Evolutionary conservation across 495 filamentous ascomycete species (phyloP).

Genomic region (Glarea lozoyensis): DNA sequence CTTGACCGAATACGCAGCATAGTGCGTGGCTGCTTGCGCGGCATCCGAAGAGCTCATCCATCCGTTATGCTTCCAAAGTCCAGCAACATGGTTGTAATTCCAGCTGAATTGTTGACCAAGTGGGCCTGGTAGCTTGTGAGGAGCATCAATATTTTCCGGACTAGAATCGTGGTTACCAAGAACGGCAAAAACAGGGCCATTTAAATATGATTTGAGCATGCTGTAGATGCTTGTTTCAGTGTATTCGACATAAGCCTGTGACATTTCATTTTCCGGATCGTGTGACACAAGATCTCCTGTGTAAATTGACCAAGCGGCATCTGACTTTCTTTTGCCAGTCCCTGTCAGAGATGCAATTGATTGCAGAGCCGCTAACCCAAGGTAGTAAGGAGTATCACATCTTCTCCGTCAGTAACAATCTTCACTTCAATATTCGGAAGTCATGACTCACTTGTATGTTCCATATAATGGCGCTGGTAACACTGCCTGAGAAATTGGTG

Average conservation of each 20-base stretch:
- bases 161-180: constrained; percentile 48
- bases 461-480: constrained; percentile 45
- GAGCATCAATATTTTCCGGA: constrained; percentile 26
- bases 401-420: constrained; percentile 4
- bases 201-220: constrained; percentile 40
- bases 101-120: constrained; percentile 47
- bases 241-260: constrained; percentile 38
- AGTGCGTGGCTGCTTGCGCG: constrained; percentile 26
- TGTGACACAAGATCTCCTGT: constrained; percentile 42
- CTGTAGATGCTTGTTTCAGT: constrained; percentile 25
- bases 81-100: constrained; percentile 40
- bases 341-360: constrained; percentile 49
- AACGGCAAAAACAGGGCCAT: constrained; percentile 43
- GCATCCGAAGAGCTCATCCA: constrained; percentile 37
- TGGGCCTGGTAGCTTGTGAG: constrained; percentile 31
- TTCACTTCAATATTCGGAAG: not conserved
- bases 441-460: constrained; percentile 30
- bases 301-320: constrained; percentile 34
- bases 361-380: constrained; percentile 47
- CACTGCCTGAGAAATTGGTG: constrained; percentile 24
- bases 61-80: constrained; percentile 37
- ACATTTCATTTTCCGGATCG: constrained; percentile 30
- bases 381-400: constrained; percentile 49
- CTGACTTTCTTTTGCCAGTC: constrained; percentile 29
- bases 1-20: constrained; percentile 41